phyloP scores from a whole-genome alignment of 1,139 yeast genomes.

The Dujonia santamariae region DNA sequence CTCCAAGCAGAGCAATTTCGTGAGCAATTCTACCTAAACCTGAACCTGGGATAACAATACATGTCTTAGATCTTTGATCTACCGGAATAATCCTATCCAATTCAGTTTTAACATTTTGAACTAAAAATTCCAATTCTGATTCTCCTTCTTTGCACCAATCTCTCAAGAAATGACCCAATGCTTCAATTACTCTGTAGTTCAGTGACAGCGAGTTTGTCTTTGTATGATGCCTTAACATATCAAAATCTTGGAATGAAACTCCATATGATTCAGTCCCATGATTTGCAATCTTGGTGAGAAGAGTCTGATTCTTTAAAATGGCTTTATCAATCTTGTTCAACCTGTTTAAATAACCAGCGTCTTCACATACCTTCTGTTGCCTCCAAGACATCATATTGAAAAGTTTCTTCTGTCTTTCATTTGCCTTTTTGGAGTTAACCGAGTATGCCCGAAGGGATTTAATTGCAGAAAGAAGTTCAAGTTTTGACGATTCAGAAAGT shows the following conservation, averaged over 20 bases:
- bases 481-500: constrained; percentile 17
- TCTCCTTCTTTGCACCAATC: constrained; percentile 59
- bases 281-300: constrained; percentile 45
- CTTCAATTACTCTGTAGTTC: constrained; percentile 62
- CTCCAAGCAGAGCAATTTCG: constrained; percentile 44
- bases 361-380: constrained; percentile 52
- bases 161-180: constrained; percentile 68
- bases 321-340: constrained; percentile 43
- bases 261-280: constrained; percentile 38
- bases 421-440: constrained; percentile 35
- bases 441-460: constrained; percentile 49
- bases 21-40: constrained; percentile 75
- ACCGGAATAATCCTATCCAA: constrained; percentile 26
- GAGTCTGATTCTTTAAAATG: constrained; percentile 41
- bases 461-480: constrained; percentile 49
- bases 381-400: constrained; percentile 51
- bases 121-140: constrained; percentile 50
- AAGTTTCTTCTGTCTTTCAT: constrained; percentile 43
- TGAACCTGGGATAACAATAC: constrained; percentile 72
- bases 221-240: constrained; percentile 21
- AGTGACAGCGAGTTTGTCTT: constrained; percentile 25
- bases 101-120: constrained; percentile 42
- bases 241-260: constrained; percentile 36
- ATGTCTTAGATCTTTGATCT: constrained; percentile 29
- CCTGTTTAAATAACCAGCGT: constrained; percentile 55